Evolutionary conservation across 2,329 filamentous ascomycete species (phyloP).

Genomic region (Pseudogymnoascus sp.): DNA sequence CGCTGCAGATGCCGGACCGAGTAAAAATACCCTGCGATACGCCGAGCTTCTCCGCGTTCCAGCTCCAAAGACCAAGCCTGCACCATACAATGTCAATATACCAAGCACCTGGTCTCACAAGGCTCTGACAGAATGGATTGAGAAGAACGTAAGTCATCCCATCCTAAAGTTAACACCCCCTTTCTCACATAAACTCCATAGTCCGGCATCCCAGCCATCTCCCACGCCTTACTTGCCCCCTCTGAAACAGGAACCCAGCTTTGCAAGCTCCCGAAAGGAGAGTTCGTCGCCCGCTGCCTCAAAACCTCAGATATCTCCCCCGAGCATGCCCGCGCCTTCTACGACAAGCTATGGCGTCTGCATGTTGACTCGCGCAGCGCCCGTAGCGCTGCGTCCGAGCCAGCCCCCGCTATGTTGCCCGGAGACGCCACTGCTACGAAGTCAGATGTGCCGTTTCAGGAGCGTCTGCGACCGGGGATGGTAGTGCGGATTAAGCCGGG

Average conservation of each 20-base stretch:
- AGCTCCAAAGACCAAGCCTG: conserved; percentile 24
- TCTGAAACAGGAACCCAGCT: conserved; percentile 35
- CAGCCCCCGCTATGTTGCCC: neutral
- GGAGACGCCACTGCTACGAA: neutral
- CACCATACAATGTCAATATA: conserved; percentile 21
- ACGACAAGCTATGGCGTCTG: conserved; percentile 35
- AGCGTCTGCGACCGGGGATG: conserved; percentile 36
- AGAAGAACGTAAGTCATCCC: conserved; percentile 30
- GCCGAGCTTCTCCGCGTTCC: conserved; percentile 54
- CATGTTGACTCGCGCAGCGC: conserved; percentile 33
- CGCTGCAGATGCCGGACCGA: conserved; percentile 90
- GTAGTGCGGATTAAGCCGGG: conserved; percentile 29
- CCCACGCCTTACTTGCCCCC: conserved; percentile 30
- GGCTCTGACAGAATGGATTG: conserved; percentile 33
- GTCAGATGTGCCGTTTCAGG: conserved; percentile 27
- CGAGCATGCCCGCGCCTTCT: conserved; percentile 35
- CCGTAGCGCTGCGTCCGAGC: neutral
- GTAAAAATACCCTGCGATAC: conserved; percentile 73
- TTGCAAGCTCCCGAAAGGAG: conserved; percentile 31
- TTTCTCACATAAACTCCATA: conserved; percentile 16
- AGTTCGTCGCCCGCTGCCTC: conserved; percentile 35
- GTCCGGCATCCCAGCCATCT: conserved; percentile 33
- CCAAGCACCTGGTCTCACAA: conserved; percentile 35
- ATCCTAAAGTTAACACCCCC: neutral
- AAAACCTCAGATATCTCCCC: conserved; percentile 29